phyloP scores from a whole-genome alignment of 2,329 filamentous ascomycete species.

The Hymenotorrendiella dingleyae region DNA sequence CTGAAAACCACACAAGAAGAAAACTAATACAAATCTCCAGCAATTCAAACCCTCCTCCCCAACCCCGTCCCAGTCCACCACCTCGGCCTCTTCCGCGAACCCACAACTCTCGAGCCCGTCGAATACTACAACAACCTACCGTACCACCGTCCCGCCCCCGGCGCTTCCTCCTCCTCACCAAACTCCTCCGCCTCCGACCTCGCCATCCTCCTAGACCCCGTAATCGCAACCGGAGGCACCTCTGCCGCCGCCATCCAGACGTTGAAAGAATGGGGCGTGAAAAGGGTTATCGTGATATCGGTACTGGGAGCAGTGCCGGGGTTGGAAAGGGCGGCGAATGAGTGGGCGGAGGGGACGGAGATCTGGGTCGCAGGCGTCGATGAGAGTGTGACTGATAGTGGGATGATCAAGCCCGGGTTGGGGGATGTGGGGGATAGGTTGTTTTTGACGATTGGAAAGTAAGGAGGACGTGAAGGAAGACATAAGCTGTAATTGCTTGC shows the following conservation, averaged over 20 bases:
- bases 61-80: conserved; percentile 79
- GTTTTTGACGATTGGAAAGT: conserved; percentile 86
- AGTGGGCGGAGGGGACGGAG: conserved; percentile 73
- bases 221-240: conserved; percentile 91
- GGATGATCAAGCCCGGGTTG: conserved; percentile 86
- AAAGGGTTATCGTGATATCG: conserved; percentile 68
- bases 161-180: conserved; percentile 35
- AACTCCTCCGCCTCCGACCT: conserved; percentile 45
- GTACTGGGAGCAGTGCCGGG: conserved; percentile 70
- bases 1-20: not conserved
- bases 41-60: conserved; percentile 78
- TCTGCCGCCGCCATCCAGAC: conserved; percentile 86
- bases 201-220: conserved; percentile 82
- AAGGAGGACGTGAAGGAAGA: not conserved
- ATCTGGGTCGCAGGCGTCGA: conserved; percentile 83
- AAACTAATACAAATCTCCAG: conserved; percentile 35
- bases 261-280: conserved; percentile 85
- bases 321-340: conserved; percentile 62
- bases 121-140: conserved; percentile 98
- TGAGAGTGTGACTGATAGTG: conserved; percentile 62
- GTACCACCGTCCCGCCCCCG: conserved; percentile 50
- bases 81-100: conserved; percentile 90
- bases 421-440: conserved; percentile 88
- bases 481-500: no score
- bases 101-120: conserved; percentile 77